A percentile compares a stretch with the other conserved stretches of the same genome.
Conservation (phyloP, 148 eudicot genomes). For the Rheum nobile region DNA sequence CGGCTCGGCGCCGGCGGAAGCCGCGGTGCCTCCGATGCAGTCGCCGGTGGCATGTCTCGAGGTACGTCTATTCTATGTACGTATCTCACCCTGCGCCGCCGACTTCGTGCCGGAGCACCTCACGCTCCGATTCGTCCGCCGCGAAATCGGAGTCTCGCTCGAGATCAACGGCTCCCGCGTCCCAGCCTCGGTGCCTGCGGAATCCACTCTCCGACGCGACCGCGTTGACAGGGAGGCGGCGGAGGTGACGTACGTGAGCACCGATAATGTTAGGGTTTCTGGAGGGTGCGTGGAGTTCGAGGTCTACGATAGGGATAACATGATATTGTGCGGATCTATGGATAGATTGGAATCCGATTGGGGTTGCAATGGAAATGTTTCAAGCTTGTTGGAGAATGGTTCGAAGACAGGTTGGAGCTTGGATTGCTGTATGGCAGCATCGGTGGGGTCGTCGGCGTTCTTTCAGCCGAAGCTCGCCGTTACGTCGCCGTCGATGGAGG, state of each 20-base stretch:
- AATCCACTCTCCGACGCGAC: constrained; percentile 45
- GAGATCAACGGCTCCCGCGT: constrained; percentile 57
- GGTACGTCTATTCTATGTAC: constrained; percentile 69
- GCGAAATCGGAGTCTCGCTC: constrained; percentile 38
- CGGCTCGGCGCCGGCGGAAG: constrained; percentile 1
- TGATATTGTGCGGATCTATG: constrained; percentile 65
- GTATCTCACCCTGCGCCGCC: constrained; percentile 51
- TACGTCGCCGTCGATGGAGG: constrained; percentile 67
- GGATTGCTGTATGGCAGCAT: constrained; percentile 44
- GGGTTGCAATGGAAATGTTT: constrained; percentile 21
- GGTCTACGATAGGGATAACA: constrained; percentile 45
- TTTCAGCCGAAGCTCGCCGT: constrained; percentile 48
- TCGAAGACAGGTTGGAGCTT: constrained; percentile 47
- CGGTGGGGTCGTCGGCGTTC: constrained; percentile 34
- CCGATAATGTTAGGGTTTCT: constrained; percentile 49
- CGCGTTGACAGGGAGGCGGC: constrained; percentile 47
- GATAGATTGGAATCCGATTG: constrained; percentile 44
- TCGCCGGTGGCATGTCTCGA: constrained; percentile 45
- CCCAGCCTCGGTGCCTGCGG: constrained; percentile 35
- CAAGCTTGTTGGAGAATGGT: constrained; percentile 14
- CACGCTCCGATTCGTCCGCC: constrained; percentile 48
- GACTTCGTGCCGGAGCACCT: constrained; percentile 43
- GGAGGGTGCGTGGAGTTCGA: constrained; percentile 73
- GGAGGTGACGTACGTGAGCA: constrained; percentile 72
- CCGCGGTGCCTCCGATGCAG: neutral